phyloP scores from a whole-genome alignment of 768 basidiomycete genomes.

The Mycena maculata region DNA sequence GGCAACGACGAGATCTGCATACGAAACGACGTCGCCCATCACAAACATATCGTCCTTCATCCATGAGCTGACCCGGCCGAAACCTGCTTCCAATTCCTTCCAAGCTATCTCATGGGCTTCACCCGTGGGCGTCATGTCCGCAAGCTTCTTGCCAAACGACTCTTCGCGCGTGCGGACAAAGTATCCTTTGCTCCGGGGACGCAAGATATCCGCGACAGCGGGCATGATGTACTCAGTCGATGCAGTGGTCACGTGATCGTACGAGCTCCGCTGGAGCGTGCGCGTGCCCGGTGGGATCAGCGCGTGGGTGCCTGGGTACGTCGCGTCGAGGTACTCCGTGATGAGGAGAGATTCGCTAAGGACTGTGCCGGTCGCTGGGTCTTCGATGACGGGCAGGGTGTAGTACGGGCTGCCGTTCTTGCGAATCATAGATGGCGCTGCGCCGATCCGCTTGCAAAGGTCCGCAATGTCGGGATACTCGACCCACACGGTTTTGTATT shows the following conservation, averaged over 20 bases:
- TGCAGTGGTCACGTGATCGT: background rate
- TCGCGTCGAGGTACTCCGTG: constrained; percentile 59
- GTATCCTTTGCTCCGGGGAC: constrained; percentile 44
- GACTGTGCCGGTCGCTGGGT: constrained; percentile 51
- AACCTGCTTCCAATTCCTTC: constrained; percentile 41
- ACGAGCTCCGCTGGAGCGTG: constrained; percentile 39
- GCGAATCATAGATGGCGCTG: constrained; percentile 41
- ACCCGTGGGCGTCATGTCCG: constrained; percentile 49
- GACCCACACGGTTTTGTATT: constrained; percentile 60
- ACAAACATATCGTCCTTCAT: constrained; percentile 46
- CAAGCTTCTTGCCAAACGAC: constrained; percentile 46
- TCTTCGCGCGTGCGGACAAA: constrained; percentile 49
- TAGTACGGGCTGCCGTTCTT: constrained; percentile 47
- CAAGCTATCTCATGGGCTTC: constrained; percentile 39
- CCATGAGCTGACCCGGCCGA: constrained; percentile 44
- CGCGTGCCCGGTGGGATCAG: constrained; percentile 47
- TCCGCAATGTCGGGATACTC: constrained; percentile 61
- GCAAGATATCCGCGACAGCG: constrained; percentile 33
- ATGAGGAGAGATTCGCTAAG: constrained; percentile 57
- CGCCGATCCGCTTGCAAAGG: constrained; percentile 46
- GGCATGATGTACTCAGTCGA: constrained; percentile 29
- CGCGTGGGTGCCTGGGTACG: constrained; percentile 54
- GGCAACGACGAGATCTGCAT: constrained; percentile 50
- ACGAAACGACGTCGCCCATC: constrained; percentile 47
- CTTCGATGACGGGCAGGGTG: constrained; percentile 61